A percentile compares a stretch with the other conserved stretches of the same genome.
These are phyloP conservation scores for Aspergillus olivimuriae DNA, from an alignment of 495 filamentous ascomycete genomes.

Conservation along the genomic window DNA sequence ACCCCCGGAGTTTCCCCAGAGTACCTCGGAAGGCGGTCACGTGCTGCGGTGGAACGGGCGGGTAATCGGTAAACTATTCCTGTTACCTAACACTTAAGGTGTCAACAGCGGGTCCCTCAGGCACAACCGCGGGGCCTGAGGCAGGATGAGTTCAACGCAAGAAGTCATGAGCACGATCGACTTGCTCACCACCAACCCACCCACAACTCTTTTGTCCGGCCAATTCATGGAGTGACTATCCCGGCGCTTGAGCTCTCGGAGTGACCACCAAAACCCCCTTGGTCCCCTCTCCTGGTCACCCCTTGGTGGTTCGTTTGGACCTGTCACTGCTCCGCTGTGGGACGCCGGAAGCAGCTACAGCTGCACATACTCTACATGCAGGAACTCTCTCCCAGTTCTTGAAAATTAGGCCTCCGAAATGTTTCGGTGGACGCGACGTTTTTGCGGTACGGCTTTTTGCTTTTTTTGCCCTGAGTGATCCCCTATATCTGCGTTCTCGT, in stretches of 20 bases:
- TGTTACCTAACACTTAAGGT: too few relatives aligned
- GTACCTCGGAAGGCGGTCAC: slow-evolving; percentile 11
- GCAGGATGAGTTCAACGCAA: not conserved
- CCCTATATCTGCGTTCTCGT: not conserved
- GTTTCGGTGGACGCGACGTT: slow-evolving; percentile 7
- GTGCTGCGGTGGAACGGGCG: slow-evolving; percentile 1
- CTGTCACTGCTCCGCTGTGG: slow-evolving; percentile 2
- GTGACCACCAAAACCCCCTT: too few relatives aligned
- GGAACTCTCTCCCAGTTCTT: not conserved
- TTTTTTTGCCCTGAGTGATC: not conserved
- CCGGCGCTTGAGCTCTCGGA: too few relatives aligned
- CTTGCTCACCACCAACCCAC: not conserved
- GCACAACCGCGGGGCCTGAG: not conserved
- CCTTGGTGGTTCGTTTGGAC: not conserved
- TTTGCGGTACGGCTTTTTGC: slow-evolving; percentile 25
- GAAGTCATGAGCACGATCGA: not conserved
- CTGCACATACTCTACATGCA: not conserved
- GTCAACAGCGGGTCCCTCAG: too few relatives aligned
- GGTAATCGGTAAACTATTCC: not conserved
- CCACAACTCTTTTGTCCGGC: not conserved
- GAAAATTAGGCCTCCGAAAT: not conserved
- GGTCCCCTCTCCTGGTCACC: too few relatives aligned
- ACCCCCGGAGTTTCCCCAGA: slow-evolving; percentile 23
- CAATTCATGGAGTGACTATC: not conserved
- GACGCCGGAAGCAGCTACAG: not conserved